Percentiles rank a stretch among this genome's conserved stretches.
phyloP scores from a whole-genome alignment of 345 rosid species.

The Aquilaria sinensis region DNA sequence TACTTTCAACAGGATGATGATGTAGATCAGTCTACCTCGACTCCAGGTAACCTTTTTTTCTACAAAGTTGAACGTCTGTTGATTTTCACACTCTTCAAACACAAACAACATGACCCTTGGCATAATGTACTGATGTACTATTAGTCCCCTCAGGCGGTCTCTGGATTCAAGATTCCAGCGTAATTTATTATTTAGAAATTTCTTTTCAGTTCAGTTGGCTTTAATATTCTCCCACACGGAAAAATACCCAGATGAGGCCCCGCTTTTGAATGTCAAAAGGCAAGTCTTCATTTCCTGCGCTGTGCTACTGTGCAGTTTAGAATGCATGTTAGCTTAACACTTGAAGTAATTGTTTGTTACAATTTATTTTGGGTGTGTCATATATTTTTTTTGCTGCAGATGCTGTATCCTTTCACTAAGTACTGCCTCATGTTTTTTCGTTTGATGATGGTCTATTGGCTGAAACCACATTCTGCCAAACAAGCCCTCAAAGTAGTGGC shows the following conservation, averaged over 20 bases:
- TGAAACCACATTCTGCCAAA: no score
- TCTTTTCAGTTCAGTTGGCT: slow-evolving; percentile 78
- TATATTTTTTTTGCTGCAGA: no score
- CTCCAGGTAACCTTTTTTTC: slow-evolving; percentile 53
- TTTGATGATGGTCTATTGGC: no score
- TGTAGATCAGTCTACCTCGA: slow-evolving; percentile 43
- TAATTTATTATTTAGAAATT: slow-evolving; percentile 13
- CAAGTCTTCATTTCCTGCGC: slow-evolving; percentile 20
- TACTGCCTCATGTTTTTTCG: no score
- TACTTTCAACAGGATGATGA: slow-evolving; percentile 65
- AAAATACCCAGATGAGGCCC: slow-evolving; percentile 86
- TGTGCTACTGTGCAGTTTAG: slow-evolving; percentile 1
- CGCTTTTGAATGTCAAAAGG: slow-evolving; percentile 79
- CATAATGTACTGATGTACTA: not conserved
- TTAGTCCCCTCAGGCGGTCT: not conserved
- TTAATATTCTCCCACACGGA: slow-evolving; percentile 87
- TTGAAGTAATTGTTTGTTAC: no score
- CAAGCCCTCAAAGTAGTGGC: no score
- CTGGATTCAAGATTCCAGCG: slow-evolving; percentile 4
- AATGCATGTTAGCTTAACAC: no score
- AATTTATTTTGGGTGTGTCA: no score
- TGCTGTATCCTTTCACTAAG: no score
- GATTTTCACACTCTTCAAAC: not conserved
- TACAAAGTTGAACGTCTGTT: not conserved
- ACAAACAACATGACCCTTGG: not conserved